These are phyloP conservation scores for Tolypocladium tropicale DNA, from an alignment of 2,329 filamentous ascomycete species.

Conservation along the genomic window DNA sequence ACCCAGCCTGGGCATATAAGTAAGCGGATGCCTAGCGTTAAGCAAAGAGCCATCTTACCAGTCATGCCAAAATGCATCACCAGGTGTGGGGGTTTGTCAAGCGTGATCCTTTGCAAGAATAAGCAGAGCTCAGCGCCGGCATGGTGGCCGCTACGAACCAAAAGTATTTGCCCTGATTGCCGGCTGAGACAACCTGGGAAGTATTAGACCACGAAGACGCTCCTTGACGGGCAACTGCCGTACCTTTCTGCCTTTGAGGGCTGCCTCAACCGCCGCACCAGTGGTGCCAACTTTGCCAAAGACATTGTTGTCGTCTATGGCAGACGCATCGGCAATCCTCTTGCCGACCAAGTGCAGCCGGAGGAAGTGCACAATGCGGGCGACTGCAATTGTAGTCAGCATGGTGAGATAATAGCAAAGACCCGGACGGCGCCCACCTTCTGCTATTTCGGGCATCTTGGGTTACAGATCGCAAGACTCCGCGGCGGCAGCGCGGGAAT, in stretches of 20 bases:
- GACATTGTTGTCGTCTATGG: constrained; percentile 71
- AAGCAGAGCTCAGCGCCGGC: not conserved
- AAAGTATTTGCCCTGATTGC: constrained; percentile 94
- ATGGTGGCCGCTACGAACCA: constrained; percentile 40
- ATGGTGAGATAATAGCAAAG: not conserved
- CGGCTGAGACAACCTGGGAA: constrained; percentile 47
- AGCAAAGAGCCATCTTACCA: constrained; percentile 22
- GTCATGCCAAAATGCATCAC: constrained; percentile 82
- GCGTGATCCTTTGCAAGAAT: constrained; percentile 22
- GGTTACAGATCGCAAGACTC: not conserved
- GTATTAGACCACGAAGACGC: not conserved
- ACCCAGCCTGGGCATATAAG: constrained; percentile 55
- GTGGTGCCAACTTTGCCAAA: constrained; percentile 87
- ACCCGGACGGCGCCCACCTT: constrained; percentile 29
- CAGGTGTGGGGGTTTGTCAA: constrained; percentile 73
- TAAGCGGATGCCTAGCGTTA: not conserved
- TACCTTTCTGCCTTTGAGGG: constrained; percentile 62
- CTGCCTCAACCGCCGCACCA: constrained; percentile 61
- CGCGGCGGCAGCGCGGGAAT: not conserved
- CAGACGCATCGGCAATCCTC: constrained; percentile 58
- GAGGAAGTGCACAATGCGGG: constrained; percentile 78
- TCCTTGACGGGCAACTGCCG: not conserved
- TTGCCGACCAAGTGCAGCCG: constrained; percentile 76
- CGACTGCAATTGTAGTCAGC: constrained; percentile 38
- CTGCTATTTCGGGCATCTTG: constrained; percentile 53